Evolutionary conservation across 257 asterid genomes (phyloP), one percentile per base, ranked within the genome.

Genomic region (Capsicum pubescens): DNA sequence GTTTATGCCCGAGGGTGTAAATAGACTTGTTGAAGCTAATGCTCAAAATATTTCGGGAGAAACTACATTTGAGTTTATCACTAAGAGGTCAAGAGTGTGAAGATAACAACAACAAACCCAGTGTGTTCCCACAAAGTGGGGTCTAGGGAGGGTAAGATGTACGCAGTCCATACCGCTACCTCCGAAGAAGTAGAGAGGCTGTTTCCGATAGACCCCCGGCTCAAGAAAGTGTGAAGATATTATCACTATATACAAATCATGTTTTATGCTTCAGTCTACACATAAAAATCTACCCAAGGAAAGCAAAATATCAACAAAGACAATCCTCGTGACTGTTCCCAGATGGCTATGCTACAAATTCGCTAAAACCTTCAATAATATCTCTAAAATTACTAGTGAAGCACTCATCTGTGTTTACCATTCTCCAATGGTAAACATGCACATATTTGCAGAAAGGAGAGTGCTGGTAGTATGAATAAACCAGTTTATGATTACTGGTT

Each of bases 371-470:
- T 71, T 71, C 17, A 2, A 71, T 32, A 71, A 8, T 69, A 69
- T 69, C 54, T 44, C 36, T 10, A 17, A 21, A 71, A n/a, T 71
- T 42, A 26, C 36, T 48, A 70, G 16, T 9, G 56, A 42, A 42
- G 79, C 21, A 42, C 56, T 8, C 56, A 6, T n/a, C 35, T 26
- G 32, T 26, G 32, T 26, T 26, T 26, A 26, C 42, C 36, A 9
- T 71, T 44, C 56, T 71, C 79, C 36, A 10, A 17, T 44, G 79
- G 46, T 11, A 46, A 71, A 46, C 58, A 71, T 44, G 56, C 39
- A 44, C 4, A 71, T 71, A 71, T 56, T n/a, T 71, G n/a, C 57
- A 19, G 57, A 46, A 44, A 71, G 79, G 79, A 6, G 56, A 71
- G 35, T n/a, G 58, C 9, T 46, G 17, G 36, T 71, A 46, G 39